These are phyloP conservation scores for Petrea volubilis DNA, from an alignment of 257 asterid species.

Conservation along the genomic window DNA sequence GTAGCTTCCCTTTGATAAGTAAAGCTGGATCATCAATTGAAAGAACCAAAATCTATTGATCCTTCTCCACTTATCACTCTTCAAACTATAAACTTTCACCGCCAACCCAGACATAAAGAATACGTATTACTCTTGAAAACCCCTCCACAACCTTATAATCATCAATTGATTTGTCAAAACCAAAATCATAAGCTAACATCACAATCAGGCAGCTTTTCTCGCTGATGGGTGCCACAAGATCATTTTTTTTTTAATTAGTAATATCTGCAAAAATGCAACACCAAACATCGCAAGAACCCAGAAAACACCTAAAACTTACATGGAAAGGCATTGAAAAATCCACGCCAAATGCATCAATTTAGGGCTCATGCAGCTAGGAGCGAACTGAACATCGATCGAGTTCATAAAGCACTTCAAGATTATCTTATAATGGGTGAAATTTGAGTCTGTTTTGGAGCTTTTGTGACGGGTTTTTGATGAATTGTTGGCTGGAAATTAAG, in stretches of 20 bases:
- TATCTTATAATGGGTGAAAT: conserved; percentile 18
- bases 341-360: conserved; percentile 2
- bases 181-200: conserved; percentile 43
- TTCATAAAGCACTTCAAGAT: conserved; percentile 18
- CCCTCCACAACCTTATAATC: conserved; percentile 68
- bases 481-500: conserved; percentile 39
- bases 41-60: conserved; percentile 34
- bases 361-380: conserved; percentile 37
- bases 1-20: conserved; percentile 56
- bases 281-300: conserved; percentile 65
- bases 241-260: conserved; percentile 24
- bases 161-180: conserved; percentile 43
- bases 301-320: conserved; percentile 3
- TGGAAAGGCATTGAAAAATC: conserved; percentile 12
- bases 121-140: conserved; percentile 25
- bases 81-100: conserved; percentile 52
- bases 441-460: background rate
- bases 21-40: conserved; percentile 32
- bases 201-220: conserved; percentile 41
- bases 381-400: conserved; percentile 32
- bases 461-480: conserved; percentile 40
- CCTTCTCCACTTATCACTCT: conserved; percentile 47
- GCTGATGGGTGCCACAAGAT: conserved; percentile 54
- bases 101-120: conserved; percentile 25
- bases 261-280: conserved; percentile 32